Evolutionary conservation across 1,139 yeast species (phyloP).

Genomic region (Hansenula lynferdii): DNA sequence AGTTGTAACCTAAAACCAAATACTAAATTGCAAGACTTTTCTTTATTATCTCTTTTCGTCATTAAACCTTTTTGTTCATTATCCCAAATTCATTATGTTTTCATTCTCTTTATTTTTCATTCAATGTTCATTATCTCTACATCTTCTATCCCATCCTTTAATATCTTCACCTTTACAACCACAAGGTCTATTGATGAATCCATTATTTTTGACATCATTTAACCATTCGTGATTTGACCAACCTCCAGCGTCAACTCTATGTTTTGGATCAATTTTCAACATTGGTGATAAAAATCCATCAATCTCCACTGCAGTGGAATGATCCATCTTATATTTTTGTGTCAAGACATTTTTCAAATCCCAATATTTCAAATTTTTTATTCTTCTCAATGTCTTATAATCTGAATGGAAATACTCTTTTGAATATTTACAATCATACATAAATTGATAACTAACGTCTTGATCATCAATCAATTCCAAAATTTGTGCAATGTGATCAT

Average conservation of each 20-base stretch:
- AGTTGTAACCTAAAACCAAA: too few relatives aligned
- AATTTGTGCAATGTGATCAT: slow-evolving; percentile 84
- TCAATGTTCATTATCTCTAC: not conserved
- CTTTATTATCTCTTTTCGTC: not conserved
- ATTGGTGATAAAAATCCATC: slow-evolving; percentile 67
- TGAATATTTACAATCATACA: slow-evolving; percentile 49
- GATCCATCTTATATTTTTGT: slow-evolving; percentile 67
- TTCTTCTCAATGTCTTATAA: slow-evolving; percentile 44
- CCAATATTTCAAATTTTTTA: slow-evolving; percentile 67
- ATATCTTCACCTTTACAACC: slow-evolving; percentile 23
- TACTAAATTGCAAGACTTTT: too few relatives aligned
- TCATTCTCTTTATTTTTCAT: not conserved
- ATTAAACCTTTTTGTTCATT: not conserved
- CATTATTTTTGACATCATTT: slow-evolving; percentile 14
- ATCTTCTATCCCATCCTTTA: slow-evolving; percentile 19
- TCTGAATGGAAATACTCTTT: slow-evolving; percentile 42
- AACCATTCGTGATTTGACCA: slow-evolving; percentile 79
- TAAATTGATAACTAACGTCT: slow-evolving; percentile 46
- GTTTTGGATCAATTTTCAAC: slow-evolving; percentile 64
- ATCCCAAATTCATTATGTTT: not conserved
- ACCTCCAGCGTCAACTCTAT: slow-evolving; percentile 79
- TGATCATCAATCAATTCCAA: slow-evolving; percentile 62
- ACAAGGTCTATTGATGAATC: slow-evolving; percentile 12
- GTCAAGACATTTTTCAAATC: slow-evolving; percentile 56
- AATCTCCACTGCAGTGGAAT: slow-evolving; percentile 49